Conservation (phyloP, 805 yeast genomes). For the Starmerella apis region DNA sequence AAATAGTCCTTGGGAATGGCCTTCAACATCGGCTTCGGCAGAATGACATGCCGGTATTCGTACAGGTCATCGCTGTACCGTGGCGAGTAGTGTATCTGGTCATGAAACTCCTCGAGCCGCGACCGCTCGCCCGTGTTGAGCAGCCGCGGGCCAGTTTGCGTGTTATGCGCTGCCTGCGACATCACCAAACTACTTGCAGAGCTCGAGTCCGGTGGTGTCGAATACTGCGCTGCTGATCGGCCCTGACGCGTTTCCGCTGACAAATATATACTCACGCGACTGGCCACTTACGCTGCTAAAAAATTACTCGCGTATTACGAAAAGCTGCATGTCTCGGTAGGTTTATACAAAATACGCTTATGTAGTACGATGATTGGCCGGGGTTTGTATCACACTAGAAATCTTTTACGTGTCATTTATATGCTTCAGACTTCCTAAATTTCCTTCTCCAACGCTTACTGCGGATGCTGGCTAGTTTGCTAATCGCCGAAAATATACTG, state of each 20-base stretch:
- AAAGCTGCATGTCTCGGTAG: no score
- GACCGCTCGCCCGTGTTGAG: conserved; percentile 76
- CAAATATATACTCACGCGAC: neutral
- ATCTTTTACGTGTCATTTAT: no score
- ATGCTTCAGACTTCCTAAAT: no score
- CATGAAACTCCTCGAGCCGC: conserved; percentile 81
- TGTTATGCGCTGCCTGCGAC: conserved; percentile 15
- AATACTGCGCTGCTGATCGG: neutral
- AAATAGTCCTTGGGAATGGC: conserved; percentile 90
- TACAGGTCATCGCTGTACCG: conserved; percentile 82
- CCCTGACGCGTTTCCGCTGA: conserved; percentile 4
- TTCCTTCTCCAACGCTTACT: no score
- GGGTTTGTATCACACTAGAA: no score
- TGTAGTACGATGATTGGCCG: no score
- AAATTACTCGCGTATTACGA: neutral
- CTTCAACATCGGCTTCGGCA: conserved; percentile 91
- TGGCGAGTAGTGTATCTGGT: conserved; percentile 82
- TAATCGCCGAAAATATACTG: no score
- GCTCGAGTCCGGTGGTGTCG: neutral
- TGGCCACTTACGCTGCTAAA: neutral
- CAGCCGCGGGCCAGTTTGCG: conserved; percentile 39
- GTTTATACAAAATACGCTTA: no score
- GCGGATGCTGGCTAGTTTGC: no score
- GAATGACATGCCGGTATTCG: conserved; percentile 94
- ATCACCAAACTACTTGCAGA: conserved; percentile 1